Evolutionary conservation across 2,329 filamentous ascomycete genomes (phyloP).

Genomic region (Ascochyta pisi): DNA sequence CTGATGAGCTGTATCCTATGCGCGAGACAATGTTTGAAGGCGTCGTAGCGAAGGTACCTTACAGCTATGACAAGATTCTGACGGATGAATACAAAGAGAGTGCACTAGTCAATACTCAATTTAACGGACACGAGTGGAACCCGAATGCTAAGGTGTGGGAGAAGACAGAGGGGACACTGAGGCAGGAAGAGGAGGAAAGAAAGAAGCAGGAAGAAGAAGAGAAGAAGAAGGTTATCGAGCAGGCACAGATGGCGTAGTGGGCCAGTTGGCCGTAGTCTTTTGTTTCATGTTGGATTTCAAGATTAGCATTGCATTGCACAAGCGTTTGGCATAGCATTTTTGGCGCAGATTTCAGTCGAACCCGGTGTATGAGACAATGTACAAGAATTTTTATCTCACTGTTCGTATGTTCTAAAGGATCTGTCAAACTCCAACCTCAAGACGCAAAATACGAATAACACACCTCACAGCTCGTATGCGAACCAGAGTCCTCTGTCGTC

Average conservation of each 20-base stretch:
- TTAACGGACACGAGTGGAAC: constrained; percentile 67
- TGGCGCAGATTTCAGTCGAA: background rate
- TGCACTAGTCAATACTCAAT: constrained; percentile 66
- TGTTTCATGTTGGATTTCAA: background rate
- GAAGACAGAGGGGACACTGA: constrained; percentile 42
- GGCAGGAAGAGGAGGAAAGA: constrained; percentile 21
- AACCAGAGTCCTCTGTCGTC: too few species aligned
- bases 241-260: constrained; percentile 28
- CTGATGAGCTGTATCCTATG: constrained; percentile 77
- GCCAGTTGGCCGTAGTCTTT: constrained; percentile 23
- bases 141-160: constrained; percentile 66
- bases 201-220: constrained; percentile 22
- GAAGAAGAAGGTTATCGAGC: constrained; percentile 13
- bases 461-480: too few species aligned
- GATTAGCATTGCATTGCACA: constrained; percentile 5
- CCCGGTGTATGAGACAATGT: background rate
- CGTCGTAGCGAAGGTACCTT: constrained; percentile 72
- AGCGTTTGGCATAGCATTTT: constrained; percentile 3
- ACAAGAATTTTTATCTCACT: too few species aligned
- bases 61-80: constrained; percentile 70
- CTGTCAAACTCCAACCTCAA: too few species aligned
- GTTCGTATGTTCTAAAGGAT: too few species aligned
- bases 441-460: too few species aligned
- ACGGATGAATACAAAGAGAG: constrained; percentile 70
- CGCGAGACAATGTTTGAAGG: constrained; percentile 77